Evolutionary conservation across 768 basidiomycete genomes (phyloP), one percentile per base, ranked within the genome.

Genomic region (Amanita molliuscula): DNA sequence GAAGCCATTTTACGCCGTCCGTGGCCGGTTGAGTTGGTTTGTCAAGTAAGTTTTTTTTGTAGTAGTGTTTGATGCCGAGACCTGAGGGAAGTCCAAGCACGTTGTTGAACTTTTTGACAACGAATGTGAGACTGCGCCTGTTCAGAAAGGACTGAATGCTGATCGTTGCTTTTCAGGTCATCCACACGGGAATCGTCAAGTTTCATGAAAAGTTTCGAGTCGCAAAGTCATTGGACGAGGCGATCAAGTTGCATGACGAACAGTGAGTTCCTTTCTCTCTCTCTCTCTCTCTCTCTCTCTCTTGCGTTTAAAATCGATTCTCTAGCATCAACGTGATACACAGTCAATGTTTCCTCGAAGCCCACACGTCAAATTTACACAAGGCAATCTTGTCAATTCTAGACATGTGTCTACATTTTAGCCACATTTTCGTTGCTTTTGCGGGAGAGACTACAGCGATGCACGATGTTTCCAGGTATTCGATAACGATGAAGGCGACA

Each of bases 11-110:
- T 88, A 87, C 60, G 84, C 83, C 0, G 76, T 88, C 72, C 67
- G 88, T 54, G 79, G 81, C 55, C 80, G 82, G 49, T 57, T 92
- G 52, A 83, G 84, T 51, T 92, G 89, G 89, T 86, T 90, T 56
- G 75, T 86, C 61, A 88, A 86, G 88, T 89, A 59, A 57, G 84
- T 73, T 4, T n/a, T 7, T n/a, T 16, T n/a, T n/a, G n/a, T 9
- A 43, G 40, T 6, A 29, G 21, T 25, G 15, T 38, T 29, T 11
- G 11, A 44, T 34, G 38, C 13, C 52, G 7, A 11, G 40, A 1
- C 15, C 10, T 23, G 29, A 34, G 51, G 13, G 53, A 40, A 4
- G 7, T 13, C 21, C 18, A 43, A 87, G 86, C 55, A 76, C 76
- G 0, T 57, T 88, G 33, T 66, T 85, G 54, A 78, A 81, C 58